These are phyloP conservation scores for Datisca glomerata DNA, from an alignment of 306 rosid species.

Conservation along the genomic window DNA sequence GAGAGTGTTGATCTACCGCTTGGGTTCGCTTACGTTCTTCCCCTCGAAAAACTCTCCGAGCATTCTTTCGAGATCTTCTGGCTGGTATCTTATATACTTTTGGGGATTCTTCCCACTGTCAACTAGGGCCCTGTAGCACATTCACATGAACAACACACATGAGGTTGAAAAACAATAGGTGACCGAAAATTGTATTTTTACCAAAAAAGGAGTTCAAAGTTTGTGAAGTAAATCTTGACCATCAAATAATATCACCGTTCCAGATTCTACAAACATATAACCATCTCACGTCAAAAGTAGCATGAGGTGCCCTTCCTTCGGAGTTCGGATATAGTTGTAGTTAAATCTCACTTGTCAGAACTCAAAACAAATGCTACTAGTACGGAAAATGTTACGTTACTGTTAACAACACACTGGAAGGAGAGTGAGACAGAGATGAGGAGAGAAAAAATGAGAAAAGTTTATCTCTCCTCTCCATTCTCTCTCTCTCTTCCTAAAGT, in stretches of 20 bases:
- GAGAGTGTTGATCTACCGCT: slow-evolving; percentile 23
- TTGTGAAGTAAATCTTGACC: neutral
- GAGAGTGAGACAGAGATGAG: too few species aligned
- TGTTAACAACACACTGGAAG: too few species aligned
- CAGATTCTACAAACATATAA: neutral
- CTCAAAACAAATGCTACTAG: too few species aligned
- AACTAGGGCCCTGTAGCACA: slow-evolving; percentile 49
- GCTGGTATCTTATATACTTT: slow-evolving; percentile 60
- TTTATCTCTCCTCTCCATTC: too few species aligned
- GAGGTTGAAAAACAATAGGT: neutral
- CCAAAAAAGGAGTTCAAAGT: neutral
- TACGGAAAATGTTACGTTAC: too few species aligned
- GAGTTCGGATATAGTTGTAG: too few species aligned
- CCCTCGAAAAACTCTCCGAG: slow-evolving; percentile 95
- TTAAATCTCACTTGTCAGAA: too few species aligned
- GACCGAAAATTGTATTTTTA: neutral
- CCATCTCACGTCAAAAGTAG: too few species aligned
- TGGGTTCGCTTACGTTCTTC: slow-evolving; percentile 58
- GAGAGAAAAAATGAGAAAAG: slow-evolving; percentile 1
- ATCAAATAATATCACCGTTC: neutral
- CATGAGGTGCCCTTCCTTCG: too few species aligned
- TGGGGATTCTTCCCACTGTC: slow-evolving; percentile 86
- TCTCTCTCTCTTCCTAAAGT: too few species aligned
- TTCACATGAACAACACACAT: neutral
- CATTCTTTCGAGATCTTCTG: slow-evolving; percentile 93